Base-by-base conservation (phyloP, 768 basidiomycete species). In the Russula sp. region DNA sequence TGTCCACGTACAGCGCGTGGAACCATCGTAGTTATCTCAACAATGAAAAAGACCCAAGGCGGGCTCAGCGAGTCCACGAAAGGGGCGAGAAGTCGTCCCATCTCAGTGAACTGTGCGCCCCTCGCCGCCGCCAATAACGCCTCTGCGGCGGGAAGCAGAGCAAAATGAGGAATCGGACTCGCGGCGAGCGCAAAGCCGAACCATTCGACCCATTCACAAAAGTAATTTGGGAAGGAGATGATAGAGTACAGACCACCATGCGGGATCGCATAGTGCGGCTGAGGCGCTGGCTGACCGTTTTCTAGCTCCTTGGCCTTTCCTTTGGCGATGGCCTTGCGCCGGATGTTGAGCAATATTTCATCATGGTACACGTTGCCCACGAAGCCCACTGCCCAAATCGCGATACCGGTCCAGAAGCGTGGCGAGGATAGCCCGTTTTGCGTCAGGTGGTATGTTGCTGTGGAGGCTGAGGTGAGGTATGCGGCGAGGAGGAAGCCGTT, bases 191-290 rank as follows among this genome's bases (percentile, higher is more conserved):
- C 89, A 73, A 88, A 98, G 9, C 90, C 93, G 11, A 84, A 68
- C 94, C 95, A 98, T 75, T 98, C 96, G 61, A 89, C 63, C 96
- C 96, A 98, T 73, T 98, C 96, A 75, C 88, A 93, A 22, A 93
- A 77, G 76, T 98, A 98, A 74, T 97, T 94, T 11, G 96, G 96
- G 76, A 87, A 96, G 7, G 93, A 92, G 70, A 98, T 78, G 71
- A 83, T 87, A 49, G 73, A 70, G 79, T 89, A 97, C 20, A 96
- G 77, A 24, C 84, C 81, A 0, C 90, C 92, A 57, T 87, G 82
- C 0, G 96, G 94, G 64, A 94, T 87, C 5, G 86, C 86, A 72
- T 92, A 92, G 74, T 90, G 79, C 55, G 85, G 82, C 48, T 73
- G 74, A 26, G 66, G 64, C 5, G 46, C 40, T 3, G 13, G 36